Conservation (phyloP, 768 basidiomycete genomes). For the Boletus bicolor region DNA sequence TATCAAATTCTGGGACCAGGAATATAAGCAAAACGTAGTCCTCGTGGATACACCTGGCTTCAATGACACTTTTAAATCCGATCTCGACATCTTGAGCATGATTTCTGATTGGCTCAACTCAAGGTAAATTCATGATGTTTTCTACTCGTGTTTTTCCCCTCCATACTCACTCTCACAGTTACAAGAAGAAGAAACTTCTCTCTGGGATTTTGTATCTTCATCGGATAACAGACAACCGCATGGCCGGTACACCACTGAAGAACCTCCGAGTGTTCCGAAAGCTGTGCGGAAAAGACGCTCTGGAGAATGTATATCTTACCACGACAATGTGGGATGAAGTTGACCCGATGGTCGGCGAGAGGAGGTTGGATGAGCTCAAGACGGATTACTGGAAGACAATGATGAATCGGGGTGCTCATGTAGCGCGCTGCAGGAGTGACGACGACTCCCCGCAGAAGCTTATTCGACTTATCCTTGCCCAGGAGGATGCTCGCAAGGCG, state of each 20-base stretch:
- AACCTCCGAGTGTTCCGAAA: slow-evolving; percentile 34
- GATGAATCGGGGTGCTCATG: slow-evolving; percentile 11
- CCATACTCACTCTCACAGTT: not conserved
- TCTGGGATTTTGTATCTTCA: slow-evolving; percentile 41
- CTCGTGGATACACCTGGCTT: slow-evolving; percentile 28
- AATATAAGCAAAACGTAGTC: slow-evolving; percentile 5
- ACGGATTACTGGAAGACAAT: slow-evolving; percentile 6
- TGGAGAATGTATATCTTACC: slow-evolving; percentile 33
- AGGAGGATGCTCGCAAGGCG: not conserved
- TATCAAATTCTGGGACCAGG: slow-evolving; percentile 2
- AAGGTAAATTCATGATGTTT: not conserved
- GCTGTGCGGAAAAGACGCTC: slow-evolving; percentile 28
- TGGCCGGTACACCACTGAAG: slow-evolving; percentile 32
- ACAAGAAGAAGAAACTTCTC: slow-evolving; percentile 16
- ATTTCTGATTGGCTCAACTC: slow-evolving; percentile 16
- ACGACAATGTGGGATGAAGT: slow-evolving; percentile 41
- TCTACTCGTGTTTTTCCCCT: not conserved
- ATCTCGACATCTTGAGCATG: slow-evolving; percentile 8
- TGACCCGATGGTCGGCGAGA: slow-evolving; percentile 15
- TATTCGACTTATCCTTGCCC: slow-evolving; percentile 1
- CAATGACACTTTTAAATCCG: slow-evolving; percentile 17
- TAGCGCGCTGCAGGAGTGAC: slow-evolving; percentile 6
- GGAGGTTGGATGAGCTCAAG: slow-evolving; percentile 12
- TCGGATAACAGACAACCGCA: slow-evolving; percentile 38
- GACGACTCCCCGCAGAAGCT: slow-evolving; percentile 8